Evolutionary conservation across 2,329 filamentous ascomycete genomes (phyloP).

Genomic region (Aspergillus cejpii): DNA sequence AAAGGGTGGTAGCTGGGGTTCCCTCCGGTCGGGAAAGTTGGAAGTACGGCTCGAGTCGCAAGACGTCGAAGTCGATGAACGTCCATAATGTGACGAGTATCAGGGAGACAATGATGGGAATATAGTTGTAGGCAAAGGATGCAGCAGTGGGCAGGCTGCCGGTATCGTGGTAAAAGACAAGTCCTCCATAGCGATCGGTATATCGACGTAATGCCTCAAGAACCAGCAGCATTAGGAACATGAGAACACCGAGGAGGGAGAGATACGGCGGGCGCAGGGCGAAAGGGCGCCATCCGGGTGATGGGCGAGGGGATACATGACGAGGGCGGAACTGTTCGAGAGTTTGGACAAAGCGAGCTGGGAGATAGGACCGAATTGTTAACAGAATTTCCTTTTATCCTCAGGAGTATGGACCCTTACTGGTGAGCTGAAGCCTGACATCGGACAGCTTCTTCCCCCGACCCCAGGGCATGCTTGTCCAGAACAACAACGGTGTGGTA

Average conservation of each 20-base stretch:
- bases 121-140: slow-evolving; percentile 36
- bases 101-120: slow-evolving; percentile 41
- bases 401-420: slow-evolving; percentile 1
- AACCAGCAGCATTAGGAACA: slow-evolving; percentile 21
- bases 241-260: slow-evolving; percentile 16
- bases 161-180: slow-evolving; percentile 27
- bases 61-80: slow-evolving; percentile 46
- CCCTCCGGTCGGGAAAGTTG: slow-evolving; percentile 32
- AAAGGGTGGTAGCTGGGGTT: slow-evolving; percentile 28
- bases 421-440: slow-evolving; percentile 12
- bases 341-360: not conserved
- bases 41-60: slow-evolving; percentile 46
- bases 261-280: slow-evolving; percentile 29
- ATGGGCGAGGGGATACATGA: slow-evolving; percentile 4
- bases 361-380: not conserved
- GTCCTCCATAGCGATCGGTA: slow-evolving; percentile 23
- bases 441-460: slow-evolving; percentile 10
- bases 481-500: slow-evolving; percentile 4
- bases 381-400: not conserved
- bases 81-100: slow-evolving; percentile 45
- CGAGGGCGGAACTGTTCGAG: not conserved
- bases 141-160: slow-evolving; percentile 22
- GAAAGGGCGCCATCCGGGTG: slow-evolving; percentile 28
- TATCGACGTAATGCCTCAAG: slow-evolving; percentile 29
- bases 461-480: slow-evolving; percentile 16